phyloP scores from a whole-genome alignment of 2,329 filamentous ascomycete species.

The Aspergillus sp. region DNA sequence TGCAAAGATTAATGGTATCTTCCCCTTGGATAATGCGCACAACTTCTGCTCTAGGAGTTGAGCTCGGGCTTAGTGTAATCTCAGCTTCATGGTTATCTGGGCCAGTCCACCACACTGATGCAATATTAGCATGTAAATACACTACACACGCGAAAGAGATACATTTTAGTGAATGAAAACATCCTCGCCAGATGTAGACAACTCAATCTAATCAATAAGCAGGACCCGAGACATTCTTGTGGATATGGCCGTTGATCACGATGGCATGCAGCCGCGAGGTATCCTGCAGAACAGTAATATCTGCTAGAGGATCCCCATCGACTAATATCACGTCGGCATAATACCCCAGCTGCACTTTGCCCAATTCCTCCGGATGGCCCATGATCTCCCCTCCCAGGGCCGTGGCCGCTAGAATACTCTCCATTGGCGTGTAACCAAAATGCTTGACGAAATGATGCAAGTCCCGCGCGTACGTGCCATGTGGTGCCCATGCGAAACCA shows the following conservation, averaged over 20 bases:
- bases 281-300: constrained; percentile 4
- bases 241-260: not conserved
- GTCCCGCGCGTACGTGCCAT: constrained; percentile 50
- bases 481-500: constrained; percentile 49
- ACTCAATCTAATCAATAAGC: not conserved
- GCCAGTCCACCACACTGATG: too few relatives aligned
- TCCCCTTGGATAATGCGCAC: too few relatives aligned
- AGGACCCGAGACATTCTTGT: not conserved
- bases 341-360: constrained; percentile 9
- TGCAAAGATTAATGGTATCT: too few relatives aligned
- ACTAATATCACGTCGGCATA: constrained; percentile 3
- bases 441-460: constrained; percentile 49
- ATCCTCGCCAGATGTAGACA: not conserved
- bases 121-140: too few relatives aligned
- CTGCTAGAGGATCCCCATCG: not conserved
- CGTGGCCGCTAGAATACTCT: constrained; percentile 46
- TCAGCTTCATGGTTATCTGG: too few relatives aligned
- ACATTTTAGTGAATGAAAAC: too few relatives aligned
- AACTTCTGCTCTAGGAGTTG: too few relatives aligned
- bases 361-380: constrained; percentile 7
- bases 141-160: too few relatives aligned
- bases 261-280: not conserved
- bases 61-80: too few relatives aligned
- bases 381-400: constrained; percentile 26
- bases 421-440: constrained; percentile 46